Evolutionary conservation across 163 green algal species (phyloP).

Genomic region (Volvox carteri): DNA sequence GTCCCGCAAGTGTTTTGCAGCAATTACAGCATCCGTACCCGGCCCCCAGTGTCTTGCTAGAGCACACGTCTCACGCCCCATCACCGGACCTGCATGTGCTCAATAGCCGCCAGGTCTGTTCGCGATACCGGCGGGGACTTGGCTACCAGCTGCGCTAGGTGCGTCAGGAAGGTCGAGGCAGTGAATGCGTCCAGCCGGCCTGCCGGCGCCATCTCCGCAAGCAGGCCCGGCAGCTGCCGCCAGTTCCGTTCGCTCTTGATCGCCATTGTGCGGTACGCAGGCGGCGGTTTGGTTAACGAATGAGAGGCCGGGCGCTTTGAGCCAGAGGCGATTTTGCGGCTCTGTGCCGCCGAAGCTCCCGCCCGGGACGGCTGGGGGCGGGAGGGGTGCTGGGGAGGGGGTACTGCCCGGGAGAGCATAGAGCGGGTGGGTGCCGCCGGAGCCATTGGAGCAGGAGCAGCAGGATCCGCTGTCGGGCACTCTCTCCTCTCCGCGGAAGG

Average conservation of each 20-base stretch:
- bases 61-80: too few relatives aligned
- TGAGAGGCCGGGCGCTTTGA: not conserved
- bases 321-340: not conserved
- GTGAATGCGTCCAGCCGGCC: constrained; percentile 43
- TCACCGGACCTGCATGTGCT: constrained; percentile 45
- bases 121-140: not conserved
- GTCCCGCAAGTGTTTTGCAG: too few relatives aligned
- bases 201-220: not conserved
- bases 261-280: constrained; percentile 33
- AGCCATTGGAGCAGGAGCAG: not conserved
- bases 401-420: not conserved
- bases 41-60: too few relatives aligned
- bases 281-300: not conserved
- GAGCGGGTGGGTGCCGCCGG: not conserved
- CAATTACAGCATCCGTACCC: too few relatives aligned
- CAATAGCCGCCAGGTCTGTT: not conserved
- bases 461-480: not conserved
- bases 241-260: constrained; percentile 47
- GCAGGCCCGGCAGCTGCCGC: constrained; percentile 43
- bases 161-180: constrained; percentile 38
- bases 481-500: not conserved
- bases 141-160: constrained; percentile 35
- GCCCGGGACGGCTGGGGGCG: not conserved
- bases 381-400: not conserved
- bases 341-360: too few relatives aligned